A percentile compares a stretch with the other conserved stretches of the same genome.
phyloP scores from a whole-genome alignment of 768 basidiomycete species.

The Mycena chlorophos region DNA sequence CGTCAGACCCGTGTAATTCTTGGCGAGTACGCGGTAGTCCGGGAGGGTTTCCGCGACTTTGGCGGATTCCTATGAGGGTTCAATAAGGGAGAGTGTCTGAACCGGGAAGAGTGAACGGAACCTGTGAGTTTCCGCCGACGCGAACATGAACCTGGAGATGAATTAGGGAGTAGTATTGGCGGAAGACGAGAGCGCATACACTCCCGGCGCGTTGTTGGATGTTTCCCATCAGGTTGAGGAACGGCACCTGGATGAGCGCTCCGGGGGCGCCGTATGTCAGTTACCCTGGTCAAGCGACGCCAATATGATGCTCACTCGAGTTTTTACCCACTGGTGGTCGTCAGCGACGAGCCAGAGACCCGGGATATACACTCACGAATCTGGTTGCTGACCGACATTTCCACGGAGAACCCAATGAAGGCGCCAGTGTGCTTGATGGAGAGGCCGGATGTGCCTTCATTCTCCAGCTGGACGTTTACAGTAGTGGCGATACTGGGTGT shows the following conservation, averaged over 20 bases:
- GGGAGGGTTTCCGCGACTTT: conserved; percentile 49
- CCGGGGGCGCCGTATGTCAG: conserved; percentile 16
- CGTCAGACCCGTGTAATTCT: conserved; percentile 14
- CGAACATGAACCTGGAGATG: no score
- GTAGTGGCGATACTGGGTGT: conserved; percentile 41
- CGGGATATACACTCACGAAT: conserved; percentile 43
- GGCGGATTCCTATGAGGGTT: conserved; percentile 47
- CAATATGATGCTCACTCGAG: conserved; percentile 6
- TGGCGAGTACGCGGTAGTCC: conserved; percentile 36
- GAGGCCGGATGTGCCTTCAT: conserved; percentile 32
- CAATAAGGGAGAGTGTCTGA: background rate
- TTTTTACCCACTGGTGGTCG: conserved; percentile 47
- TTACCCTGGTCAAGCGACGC: background rate
- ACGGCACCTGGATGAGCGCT: conserved; percentile 54
- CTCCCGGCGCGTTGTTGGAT: conserved; percentile 61
- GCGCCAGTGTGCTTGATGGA: conserved; percentile 41
- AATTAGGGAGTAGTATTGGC: no score
- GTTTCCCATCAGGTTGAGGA: conserved; percentile 77
- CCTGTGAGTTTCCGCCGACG: conserved; percentile 77
- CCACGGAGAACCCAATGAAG: conserved; percentile 61
- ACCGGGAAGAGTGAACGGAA: background rate
- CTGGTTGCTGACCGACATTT: conserved; percentile 62
- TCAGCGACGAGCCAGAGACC: background rate
- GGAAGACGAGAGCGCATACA: no score
- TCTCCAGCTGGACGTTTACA: conserved; percentile 47